A percentile compares a stretch with the other conserved stretches of the same genome.
Evolutionary conservation across 2,329 filamentous ascomycete genomes (phyloP).

Genomic region (Aspergillus sp.): DNA sequence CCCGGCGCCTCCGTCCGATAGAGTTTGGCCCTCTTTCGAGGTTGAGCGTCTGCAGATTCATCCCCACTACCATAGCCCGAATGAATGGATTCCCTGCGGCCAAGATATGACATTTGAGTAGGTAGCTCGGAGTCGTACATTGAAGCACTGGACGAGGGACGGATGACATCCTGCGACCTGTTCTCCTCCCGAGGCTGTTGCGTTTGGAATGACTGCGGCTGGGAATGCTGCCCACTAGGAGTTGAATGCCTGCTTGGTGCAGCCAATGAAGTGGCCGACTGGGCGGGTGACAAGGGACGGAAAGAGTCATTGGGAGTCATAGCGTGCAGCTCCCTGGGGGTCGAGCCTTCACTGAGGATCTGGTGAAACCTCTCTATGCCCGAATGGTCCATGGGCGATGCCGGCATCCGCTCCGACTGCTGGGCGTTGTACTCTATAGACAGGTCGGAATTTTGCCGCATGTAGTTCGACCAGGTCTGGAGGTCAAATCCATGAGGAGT

Average conservation of each 20-base stretch:
- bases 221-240: conserved; percentile 21
- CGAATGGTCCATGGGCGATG: conserved; percentile 32
- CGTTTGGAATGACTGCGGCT: conserved; percentile 9
- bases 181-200: conserved; percentile 14
- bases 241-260: conserved; percentile 32
- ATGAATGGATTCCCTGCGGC: conserved; percentile 31
- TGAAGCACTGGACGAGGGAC: conserved; percentile 55
- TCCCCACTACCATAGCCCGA: conserved; percentile 65
- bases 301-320: conserved; percentile 21
- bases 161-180: conserved; percentile 41
- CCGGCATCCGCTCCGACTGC: conserved; percentile 14
- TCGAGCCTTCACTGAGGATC: conserved; percentile 38
- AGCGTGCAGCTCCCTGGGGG: conserved; percentile 32
- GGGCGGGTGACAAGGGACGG: conserved; percentile 32
- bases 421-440: conserved; percentile 19
- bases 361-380: conserved; percentile 40
- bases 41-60: conserved; percentile 52
- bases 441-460: conserved; percentile 58
- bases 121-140: conserved; percentile 34
- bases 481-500: conserved; percentile 57
- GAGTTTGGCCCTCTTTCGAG: conserved; percentile 71
- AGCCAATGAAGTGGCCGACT: conserved; percentile 19
- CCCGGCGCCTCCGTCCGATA: conserved; percentile 65
- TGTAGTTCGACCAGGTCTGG: conserved; percentile 68
- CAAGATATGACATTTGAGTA: conserved; percentile 13